Percentiles rank a stretch among this genome's conserved stretches.
Evolutionary conservation across 2,329 filamentous ascomycete species (phyloP).

Genomic region (Fusarium marasasianum): DNA sequence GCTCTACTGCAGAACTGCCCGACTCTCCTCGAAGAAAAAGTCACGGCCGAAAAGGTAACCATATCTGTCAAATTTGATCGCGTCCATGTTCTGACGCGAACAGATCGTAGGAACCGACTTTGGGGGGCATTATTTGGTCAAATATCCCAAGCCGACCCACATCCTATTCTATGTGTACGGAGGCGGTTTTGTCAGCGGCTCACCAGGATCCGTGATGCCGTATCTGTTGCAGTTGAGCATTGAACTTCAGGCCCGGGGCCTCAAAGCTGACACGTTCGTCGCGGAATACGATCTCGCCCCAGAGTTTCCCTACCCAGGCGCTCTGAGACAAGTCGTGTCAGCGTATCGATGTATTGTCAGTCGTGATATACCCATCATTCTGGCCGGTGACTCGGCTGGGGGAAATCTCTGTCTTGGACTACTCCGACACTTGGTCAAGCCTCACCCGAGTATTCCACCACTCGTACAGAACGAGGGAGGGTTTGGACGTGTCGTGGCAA

Average conservation of each 20-base stretch:
- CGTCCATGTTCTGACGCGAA: background rate
- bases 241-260: background rate
- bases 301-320: background rate
- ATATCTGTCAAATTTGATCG: background rate
- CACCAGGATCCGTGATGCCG: background rate
- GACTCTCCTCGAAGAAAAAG: background rate
- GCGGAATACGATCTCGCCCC: background rate
- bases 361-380: background rate
- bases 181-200: background rate
- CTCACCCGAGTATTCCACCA: background rate
- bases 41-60: background rate
- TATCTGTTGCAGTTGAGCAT: background rate
- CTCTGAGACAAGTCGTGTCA: background rate
- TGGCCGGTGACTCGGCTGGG: background rate
- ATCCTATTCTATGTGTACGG: background rate
- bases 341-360: background rate
- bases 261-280: background rate
- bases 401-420: background rate
- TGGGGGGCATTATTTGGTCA: background rate
- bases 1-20: background rate
- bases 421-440: background rate
- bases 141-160: background rate
- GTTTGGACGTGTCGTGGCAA: background rate
- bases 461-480: rapidly evolving
- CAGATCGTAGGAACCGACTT: background rate